Evolutionary conservation across 148 eudicot genomes (phyloP), one percentile per base, ranked within the genome.

Genomic region (Salicornia ramosissima): DNA sequence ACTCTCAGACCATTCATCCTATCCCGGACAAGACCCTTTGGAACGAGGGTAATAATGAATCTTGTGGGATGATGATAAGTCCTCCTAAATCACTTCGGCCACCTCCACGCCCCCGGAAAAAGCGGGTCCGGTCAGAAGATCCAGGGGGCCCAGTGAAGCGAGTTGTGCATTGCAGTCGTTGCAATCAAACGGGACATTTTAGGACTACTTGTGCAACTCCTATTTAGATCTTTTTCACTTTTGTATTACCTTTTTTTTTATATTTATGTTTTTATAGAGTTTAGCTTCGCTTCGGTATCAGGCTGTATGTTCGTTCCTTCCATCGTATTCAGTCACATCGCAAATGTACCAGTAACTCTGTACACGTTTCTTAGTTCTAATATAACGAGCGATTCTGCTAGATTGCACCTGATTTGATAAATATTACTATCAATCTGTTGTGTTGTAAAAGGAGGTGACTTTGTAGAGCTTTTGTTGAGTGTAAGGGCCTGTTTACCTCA

Each of bases 151-250:
- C 80, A 7, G 80, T 53, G 59, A 89, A 86, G 74, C 80, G 95
- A 50, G 79, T 85, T 74, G 95, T 89, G 45, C 90, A 81, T 52
- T 89, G 95, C 57, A 86, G 95, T 74, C 89, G 95, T 19, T 89
- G 95, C 79, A 77, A 86, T 68, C 94, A 88, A 74, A 81, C 88
- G 11, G 94, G 94, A 47, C 94, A 88, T 73, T 88, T 88, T 77
- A 82, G 94, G 73, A 86, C 90, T 24, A 88, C 94, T 0, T 88
- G 94, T 81, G 77, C 90, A 59, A 75, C 90, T 13, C 90, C 90
- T 24, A 83, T 81, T 47, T 88, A 83, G 82, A 45, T 64, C 1
- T 43, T 24, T 45, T 31, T 34, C n/a, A n/a, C n/a, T n/a, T n/a
- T n/a, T n/a, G n/a, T n/a, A n/a, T 18, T 49, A 31, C 8, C 49